phyloP scores from a whole-genome alignment of 768 basidiomycete genomes.

The Pluteus cervinus region DNA sequence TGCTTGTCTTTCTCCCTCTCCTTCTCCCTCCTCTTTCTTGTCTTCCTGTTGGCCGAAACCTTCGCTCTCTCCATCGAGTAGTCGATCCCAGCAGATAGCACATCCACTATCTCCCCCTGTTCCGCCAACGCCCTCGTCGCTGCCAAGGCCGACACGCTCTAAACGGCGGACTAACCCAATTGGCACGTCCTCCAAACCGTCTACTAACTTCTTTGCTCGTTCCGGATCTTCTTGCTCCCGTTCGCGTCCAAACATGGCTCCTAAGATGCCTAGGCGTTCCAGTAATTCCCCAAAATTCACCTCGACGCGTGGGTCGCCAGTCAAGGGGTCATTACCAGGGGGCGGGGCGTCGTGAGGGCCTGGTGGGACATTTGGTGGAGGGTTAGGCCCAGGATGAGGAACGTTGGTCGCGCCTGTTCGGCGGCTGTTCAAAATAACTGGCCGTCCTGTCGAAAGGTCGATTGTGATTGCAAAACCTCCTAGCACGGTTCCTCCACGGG shows the following conservation, averaged over 20 bases:
- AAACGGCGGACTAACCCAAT: conserved; percentile 60
- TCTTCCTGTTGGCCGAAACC: conserved; percentile 16
- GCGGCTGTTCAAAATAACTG: too few relatives aligned
- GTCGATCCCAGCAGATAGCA: conserved; percentile 72
- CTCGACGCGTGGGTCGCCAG: not conserved
- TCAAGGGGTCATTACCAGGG: conserved; percentile 3
- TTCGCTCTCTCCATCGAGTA: conserved; percentile 44
- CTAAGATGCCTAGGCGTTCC: conserved; percentile 13
- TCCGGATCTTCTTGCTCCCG: conserved; percentile 54
- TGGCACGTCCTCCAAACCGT: conserved; percentile 62
- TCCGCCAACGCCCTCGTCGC: conserved; percentile 20
- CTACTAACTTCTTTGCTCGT: conserved; percentile 56
- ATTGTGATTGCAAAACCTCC: conserved; percentile 13
- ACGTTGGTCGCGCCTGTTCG: too few relatives aligned
- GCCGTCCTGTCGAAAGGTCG: conserved; percentile 7
- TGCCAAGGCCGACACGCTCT: conserved; percentile 43
- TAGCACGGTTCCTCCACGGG: conserved; percentile 2
- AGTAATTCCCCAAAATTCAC: conserved; percentile 9
- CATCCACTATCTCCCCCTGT: conserved; percentile 46
- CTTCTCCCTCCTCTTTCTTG: conserved; percentile 9
- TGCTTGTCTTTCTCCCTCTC: conserved; percentile 5
- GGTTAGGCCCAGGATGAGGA: not conserved
- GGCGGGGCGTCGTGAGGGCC: not conserved
- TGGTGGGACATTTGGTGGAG: too few relatives aligned
- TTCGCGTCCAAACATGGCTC: conserved; percentile 19